Evolutionary conservation across 768 basidiomycete species (phyloP), one percentile per base, ranked within the genome.

Genomic region (Suillus paluster): DNA sequence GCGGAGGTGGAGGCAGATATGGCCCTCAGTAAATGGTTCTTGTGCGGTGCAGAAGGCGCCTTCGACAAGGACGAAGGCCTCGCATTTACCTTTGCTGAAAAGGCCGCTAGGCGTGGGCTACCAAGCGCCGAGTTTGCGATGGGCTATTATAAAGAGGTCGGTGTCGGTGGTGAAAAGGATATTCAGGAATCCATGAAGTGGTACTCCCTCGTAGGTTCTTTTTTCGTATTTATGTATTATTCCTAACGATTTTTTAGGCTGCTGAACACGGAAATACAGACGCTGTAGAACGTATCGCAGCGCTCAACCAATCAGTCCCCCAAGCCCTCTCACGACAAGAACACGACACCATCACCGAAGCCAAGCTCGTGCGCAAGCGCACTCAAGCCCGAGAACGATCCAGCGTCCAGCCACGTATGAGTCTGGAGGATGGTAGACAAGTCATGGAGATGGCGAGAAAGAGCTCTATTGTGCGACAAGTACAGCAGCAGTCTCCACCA

Each of bases 1-100:
- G 92, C 93, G 38, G 94, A 97, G 74, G 81, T 84, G 25, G 95
- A 98, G 73, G 97, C 97, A 0, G 95, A 99, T 71, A 96, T 98
- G 95, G 96, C 95, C 3, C 83, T 98, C 58, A 89, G 87, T 74
- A 98, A 97, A 76, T 99, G 97, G 96, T 98, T 97, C 80, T 78
- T 99, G 54, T 96, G 95, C 71, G 96, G 96, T 4, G 87, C 89
- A 0, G 81, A 83, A 39, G 84, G 84, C 9, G 77, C 80, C 15
- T 95, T 97, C 67, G 92, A 92, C 42, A 94, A 95, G 75, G 93
- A 96, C 72, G 95, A 97, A 71, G 77, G 72, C 1, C 82, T 98
- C 4, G 95, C 97, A 2, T 86, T 86, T 65, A 91, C 89, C 0
- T 99, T 97, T 76, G 97, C 97, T 0, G 89, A 93, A 65, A 96